A percentile compares a stretch with the other conserved stretches of the same genome.
Conservation (phyloP, 75 land plant species). For the Selaginella tamariscina region DNA sequence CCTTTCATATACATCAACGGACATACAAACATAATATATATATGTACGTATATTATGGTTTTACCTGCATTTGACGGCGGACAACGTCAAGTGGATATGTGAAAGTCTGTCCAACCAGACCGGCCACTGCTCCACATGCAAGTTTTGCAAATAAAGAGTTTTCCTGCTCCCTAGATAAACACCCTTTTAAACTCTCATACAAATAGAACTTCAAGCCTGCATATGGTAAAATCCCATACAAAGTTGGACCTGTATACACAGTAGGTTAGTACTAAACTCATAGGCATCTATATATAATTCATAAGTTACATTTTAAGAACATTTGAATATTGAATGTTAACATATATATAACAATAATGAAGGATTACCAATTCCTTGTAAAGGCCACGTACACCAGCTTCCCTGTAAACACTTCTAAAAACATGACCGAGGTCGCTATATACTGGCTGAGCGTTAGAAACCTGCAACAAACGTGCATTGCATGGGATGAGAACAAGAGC, state of each 20-base stretch:
- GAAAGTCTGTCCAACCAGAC: conserved; percentile 78
- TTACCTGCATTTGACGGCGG: conserved; percentile 95
- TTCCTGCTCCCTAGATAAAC: conserved; percentile 54
- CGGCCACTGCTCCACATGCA: conserved; percentile 83
- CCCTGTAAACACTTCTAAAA: conserved; percentile 39
- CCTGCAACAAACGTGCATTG: too few species aligned
- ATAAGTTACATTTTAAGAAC: not conserved
- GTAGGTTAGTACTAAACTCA: not conserved
- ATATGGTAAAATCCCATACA: conserved; percentile 88
- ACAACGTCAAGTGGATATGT: conserved; percentile 98
- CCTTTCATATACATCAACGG: not conserved
- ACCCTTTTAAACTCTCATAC: conserved; percentile 63
- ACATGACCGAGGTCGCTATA: conserved; percentile 68
- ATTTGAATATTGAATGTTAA: not conserved
- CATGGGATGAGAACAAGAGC: too few species aligned
- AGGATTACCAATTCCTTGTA: conserved; percentile 78
- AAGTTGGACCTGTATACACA: conserved; percentile 58
- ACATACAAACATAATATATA: not conserved
- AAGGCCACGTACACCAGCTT: conserved; percentile 57
- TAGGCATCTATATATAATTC: not conserved
- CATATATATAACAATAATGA: not conserved
- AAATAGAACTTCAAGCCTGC: conserved; percentile 89
- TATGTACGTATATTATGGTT: not conserved
- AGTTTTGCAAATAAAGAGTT: conserved; percentile 45
- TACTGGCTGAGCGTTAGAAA: conserved; percentile 3